Evolutionary conservation across 2,329 filamentous ascomycete species (phyloP), one percentile per base, ranked within the genome.

Genomic region (Xylariaceae sp.): DNA sequence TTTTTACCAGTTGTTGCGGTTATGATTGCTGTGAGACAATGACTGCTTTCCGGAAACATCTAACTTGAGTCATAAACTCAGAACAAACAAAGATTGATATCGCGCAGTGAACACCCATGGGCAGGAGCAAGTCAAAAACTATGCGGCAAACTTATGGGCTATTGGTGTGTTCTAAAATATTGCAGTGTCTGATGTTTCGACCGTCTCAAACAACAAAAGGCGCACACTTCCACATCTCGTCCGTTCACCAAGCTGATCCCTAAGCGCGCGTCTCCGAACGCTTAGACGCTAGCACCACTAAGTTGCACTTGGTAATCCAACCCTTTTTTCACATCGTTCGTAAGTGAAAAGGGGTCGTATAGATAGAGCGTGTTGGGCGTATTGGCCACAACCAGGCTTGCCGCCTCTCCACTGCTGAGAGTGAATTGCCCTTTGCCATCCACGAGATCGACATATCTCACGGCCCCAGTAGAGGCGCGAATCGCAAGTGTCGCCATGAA

Each of bases 301-400:
- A 68, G 46, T 11, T 66, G 60, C n/a, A 68, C 29, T 48, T 61
- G 59, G 52, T 77, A 79, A 39, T 78, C 71, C 23, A 79, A 46
- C 0, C 76, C 76, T 31, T 66, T 66, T 17, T 65, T 74, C 0
- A 73, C 75, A 19, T 73, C 76, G 2, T 66, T 65, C 2, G 65
- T 73, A 28, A 77, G 65, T 19, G 71, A 57, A 55, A 78, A 79
- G 3, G 76, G 73, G 61, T 81, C 77, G 59, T 79, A 82, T 46
- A 76, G 63, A 21, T 79, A 68, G 16, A 79, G 68, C 51, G 69
- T 60, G 12, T 68, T 68, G 7, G 80, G 79, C 4, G 80, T 79
- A 60, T 82, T 81, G 12, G 73, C 80, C 37, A 82, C 72, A 6
- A 81, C 75, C 33, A 82, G 67, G 37, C 67, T 77, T 6, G 69